Evolutionary conservation across 352 stramenopile genomes (phyloP), one percentile per base, ranked within the genome.

Genomic region (Phytopythium ostracodes): DNA sequence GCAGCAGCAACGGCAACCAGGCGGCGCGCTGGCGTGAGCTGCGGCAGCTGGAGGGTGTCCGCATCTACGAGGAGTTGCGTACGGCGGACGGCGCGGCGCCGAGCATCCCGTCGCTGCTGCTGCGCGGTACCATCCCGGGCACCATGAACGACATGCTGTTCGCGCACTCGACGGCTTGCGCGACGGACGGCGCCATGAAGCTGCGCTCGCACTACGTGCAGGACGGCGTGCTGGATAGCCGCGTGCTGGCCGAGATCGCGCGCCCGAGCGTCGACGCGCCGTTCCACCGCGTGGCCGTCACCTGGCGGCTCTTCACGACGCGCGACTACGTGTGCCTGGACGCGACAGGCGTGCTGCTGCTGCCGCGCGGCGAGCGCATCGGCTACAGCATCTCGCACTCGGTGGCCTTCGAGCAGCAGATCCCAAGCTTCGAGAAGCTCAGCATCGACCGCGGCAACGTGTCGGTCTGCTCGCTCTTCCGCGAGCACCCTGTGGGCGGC

Each of bases 381-480:
- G 76, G 76, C 40, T 75, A 84, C 55, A 64, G 52, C 18, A 29
- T 85, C 27, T 66, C 59, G 27, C 79, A 88, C 65, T 85, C 79
- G 31, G 73, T 88, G 40, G 44, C 63, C 31, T 71, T 75, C 22
- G 68, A 77, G 40, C 62, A 53, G 14, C 68, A 81, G 47, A 54
- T 84, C 2, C 77, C 75, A 0, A 58, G 74, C 12, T 70, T 84
- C 36, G 67, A 80, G 7, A 60, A 64, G 8, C 62, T 68, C 35
- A 75, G 74, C 29, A 71, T 88, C 27, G 69, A 71, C 47, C 71
- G 78, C 60, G 72, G 64, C 9, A 76, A 82, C 29, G 60, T 70
- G 10, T 85, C 76, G 17, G 64, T 82, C 18, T 81, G 71, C 55
- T 56, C 72, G 42, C 38, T 85, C 20, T 84, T 79, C 27, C 75